Conservation (phyloP, 805 yeast genomes). For the Pichia insulana region DNA sequence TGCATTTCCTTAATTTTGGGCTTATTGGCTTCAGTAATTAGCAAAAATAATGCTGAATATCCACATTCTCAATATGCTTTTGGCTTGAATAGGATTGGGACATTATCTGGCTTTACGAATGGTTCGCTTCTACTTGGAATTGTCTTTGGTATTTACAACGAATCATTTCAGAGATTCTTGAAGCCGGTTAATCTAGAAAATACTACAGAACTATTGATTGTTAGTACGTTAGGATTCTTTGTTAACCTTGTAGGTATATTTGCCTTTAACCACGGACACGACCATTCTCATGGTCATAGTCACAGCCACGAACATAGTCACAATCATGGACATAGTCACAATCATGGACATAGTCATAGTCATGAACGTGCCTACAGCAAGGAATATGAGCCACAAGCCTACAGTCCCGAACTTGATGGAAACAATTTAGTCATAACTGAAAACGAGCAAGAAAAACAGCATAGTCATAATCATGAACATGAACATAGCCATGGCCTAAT, state of each 20-base stretch:
- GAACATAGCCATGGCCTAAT: neutral
- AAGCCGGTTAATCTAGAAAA: constrained; percentile 71
- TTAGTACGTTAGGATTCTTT: constrained; percentile 72
- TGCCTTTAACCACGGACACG: constrained; percentile 67
- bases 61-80: constrained; percentile 55
- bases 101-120: constrained; percentile 91
- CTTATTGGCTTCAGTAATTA: constrained; percentile 62
- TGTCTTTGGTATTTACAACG: constrained; percentile 78
- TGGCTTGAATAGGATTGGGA: constrained; percentile 78
- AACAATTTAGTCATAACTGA: too few species aligned
- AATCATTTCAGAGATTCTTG: constrained; percentile 73
- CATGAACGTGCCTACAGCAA: too few species aligned
- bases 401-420: too few species aligned
- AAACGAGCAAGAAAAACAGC: neutral
- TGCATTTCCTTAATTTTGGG: constrained; percentile 89
- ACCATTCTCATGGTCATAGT: constrained; percentile 21
- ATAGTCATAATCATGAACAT: neutral
- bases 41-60: constrained; percentile 22
- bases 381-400: too few species aligned
- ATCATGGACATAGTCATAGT: constrained; percentile 1
- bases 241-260: constrained; percentile 90
- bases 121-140: constrained; percentile 85
- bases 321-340: neutral
- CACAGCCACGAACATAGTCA: constrained; percentile 24
- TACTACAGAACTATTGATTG: constrained; percentile 78